phyloP scores from a whole-genome alignment of 768 basidiomycete species.

The Leccinum olivaceopallidum region DNA sequence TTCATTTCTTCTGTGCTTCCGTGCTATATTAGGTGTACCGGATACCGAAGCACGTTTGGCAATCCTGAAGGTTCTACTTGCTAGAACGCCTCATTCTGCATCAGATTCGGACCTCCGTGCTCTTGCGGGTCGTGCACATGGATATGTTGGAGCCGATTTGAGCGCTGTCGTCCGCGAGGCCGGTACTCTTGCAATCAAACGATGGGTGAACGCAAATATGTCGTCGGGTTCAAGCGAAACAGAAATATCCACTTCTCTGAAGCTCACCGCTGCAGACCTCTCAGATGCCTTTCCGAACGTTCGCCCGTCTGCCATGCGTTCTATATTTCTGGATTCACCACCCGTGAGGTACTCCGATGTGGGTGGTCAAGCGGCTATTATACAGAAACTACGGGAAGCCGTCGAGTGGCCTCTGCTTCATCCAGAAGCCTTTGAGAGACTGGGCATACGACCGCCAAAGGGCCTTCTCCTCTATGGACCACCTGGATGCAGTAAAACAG shows the following conservation, averaged over 20 bases:
- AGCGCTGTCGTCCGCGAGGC: constrained; percentile 91
- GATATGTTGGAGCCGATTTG: constrained; percentile 96
- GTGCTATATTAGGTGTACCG: constrained; percentile 66
- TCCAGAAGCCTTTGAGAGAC: constrained; percentile 79
- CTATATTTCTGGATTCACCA: constrained; percentile 85
- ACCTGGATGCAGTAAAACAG: constrained; percentile 96
- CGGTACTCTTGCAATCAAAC: constrained; percentile 88
- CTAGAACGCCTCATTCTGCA: constrained; percentile 78
- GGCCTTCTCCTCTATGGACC: constrained; percentile 94
- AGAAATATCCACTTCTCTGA: constrained; percentile 29
- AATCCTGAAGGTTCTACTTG: constrained; percentile 84
- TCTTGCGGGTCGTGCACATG: constrained; percentile 82
- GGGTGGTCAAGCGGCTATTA: constrained; percentile 80
- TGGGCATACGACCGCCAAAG: constrained; percentile 87
- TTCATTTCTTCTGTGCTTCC: not conserved
- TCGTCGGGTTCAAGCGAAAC: constrained; percentile 9
- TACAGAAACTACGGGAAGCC: constrained; percentile 84
- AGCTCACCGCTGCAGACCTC: constrained; percentile 63
- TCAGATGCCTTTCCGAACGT: constrained; percentile 70
- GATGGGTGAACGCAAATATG: constrained; percentile 50
- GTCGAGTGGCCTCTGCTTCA: constrained; percentile 96
- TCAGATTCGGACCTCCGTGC: constrained; percentile 55
- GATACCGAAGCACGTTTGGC: constrained; percentile 81
- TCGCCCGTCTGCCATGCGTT: constrained; percentile 92
- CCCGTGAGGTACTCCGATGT: constrained; percentile 85